Base-by-base conservation (phyloP, 176 grass and related monocot genomes). In the Cenchrus purpureus region DNA sequence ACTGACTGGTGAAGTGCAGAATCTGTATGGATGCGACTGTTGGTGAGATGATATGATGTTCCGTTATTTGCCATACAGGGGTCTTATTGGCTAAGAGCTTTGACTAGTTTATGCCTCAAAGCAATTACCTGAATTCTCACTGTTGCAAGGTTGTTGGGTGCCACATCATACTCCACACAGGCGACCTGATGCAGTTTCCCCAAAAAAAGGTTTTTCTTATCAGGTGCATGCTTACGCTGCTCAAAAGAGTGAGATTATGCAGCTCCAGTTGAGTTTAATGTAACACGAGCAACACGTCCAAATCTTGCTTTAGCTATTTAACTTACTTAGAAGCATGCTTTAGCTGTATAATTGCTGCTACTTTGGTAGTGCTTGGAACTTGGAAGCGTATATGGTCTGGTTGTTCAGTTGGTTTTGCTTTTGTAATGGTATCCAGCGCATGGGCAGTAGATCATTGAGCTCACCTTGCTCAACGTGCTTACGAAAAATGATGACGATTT, bases 371-470 rank as follows among this genome's bases (percentile, higher is more conserved):
- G 65, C 67, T 31, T 13, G 7, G 60, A 49, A 42, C 0, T 34
- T 68, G 54, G 6, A 64, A 73, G 45, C 65, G 37, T 40, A 40
- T 40, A 40, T 40, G 37, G 4, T 40, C 79, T 42, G 58, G 14
- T 8, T 49, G 67, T 72, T 61, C 56, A 59, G 73, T 83, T 59
- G 73, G 28, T 64, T 76, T 70, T 73, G 79, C 84, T 86, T 90
- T 10, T 6, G 12, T 73, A 79, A 90, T 90, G 89, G 80, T 68
- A 73, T 86, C 89, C 89, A 90, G 84, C 80, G 68, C 89, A 79
- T 10, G 10, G 43, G 60, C 66, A 72, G 32, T 71, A 77, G 17
- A 57, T 57, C 55, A 37, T 56, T 77, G 72, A 56, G 32, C 13
- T 73, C 6, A 43, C 54, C 76, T 89, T 89, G 8, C 32, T 54